Base-by-base conservation (phyloP, 2,329 filamentous ascomycete genomes). In the Diaporthe vexans region DNA sequence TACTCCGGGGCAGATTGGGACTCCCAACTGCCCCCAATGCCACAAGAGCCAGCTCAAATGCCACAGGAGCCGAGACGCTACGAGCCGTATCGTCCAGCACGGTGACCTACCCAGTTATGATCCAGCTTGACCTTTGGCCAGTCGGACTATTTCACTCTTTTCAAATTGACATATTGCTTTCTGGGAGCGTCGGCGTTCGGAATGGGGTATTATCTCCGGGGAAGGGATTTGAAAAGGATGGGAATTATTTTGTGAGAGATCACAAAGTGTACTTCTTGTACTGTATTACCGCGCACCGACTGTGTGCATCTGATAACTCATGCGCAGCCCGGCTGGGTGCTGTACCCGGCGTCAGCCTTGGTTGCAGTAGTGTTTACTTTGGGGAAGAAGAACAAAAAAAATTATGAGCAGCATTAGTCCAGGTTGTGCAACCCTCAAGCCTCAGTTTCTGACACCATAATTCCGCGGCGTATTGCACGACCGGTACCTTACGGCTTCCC, bases 21-120 rank as follows among this genome's bases (percentile, higher is more conserved):
- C 17, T 63, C 54, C 13, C 33, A 63, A 4, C 37, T 51, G 67
- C 29, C 69, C n/a, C 33, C 57, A 15, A 19, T 35, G 67, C 40
- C 69, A 21, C 29, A 67, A 24, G 67, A 59, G 48, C 71, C 74
- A n/a, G 15, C 40, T 26, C 33, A 63, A 19, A 19, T 35, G 67
- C 46, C 69, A 24, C 29, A 67, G 46, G 67, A 59, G 40, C 71
- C 72, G 35, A 48, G 29, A n/a, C 61, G 52, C 7, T 69, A 74
- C 61, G 73, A 76, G 73, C 74, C 73, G 3, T 76, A 68, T 43
- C 58, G 69, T 40, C 61, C 46, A 52, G 33, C 61, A 26, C 48
- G 57, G 61, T 72, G 26, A 63, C 26, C 24, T 46, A 46, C n/a
- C 51, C 43, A 48, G 17, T 11, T 26, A 21, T 46, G 26, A 21